phyloP scores from a whole-genome alignment of 2,329 filamentous ascomycete species.

The Alternaria sp. region DNA sequence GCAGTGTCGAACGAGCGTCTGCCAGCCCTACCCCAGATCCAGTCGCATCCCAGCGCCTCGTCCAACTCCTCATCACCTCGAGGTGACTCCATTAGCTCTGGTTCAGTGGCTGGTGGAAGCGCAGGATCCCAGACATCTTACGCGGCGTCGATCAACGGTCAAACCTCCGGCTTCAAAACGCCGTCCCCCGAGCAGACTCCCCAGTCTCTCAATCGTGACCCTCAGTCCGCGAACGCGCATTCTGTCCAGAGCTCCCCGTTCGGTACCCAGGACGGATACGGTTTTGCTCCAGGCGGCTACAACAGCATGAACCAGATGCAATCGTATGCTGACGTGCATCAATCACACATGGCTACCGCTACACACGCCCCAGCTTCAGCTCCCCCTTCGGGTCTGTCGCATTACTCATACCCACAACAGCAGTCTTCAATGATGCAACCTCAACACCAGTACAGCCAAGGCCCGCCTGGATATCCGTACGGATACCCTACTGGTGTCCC shows the following conservation, averaged over 20 bases:
- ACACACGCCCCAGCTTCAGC: constrained; percentile 80
- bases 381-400: constrained; percentile 75
- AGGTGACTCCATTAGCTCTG: constrained; percentile 75
- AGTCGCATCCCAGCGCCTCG: constrained; percentile 69
- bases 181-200: constrained; percentile 75
- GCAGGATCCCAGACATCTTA: constrained; percentile 65
- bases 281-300: constrained; percentile 51
- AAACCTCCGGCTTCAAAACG: constrained; percentile 72
- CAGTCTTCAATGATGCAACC: constrained; percentile 80
- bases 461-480: constrained; percentile 71
- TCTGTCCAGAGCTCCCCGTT: constrained; percentile 53
- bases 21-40: constrained; percentile 74
- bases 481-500: constrained; percentile 79
- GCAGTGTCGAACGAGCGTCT: constrained; percentile 77
- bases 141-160: constrained; percentile 63
- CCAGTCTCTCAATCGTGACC: constrained; percentile 51
- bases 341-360: constrained; percentile 78
- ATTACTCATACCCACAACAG: constrained; percentile 76
- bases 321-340: constrained; percentile 85
- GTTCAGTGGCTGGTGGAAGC: constrained; percentile 59
- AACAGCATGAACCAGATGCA: constrained; percentile 81
- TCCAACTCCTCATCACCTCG: constrained; percentile 79
- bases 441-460: constrained; percentile 69
- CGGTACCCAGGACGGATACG: constrained; percentile 51
- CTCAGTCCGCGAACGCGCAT: constrained; percentile 50